These are phyloP conservation scores for Plasmodium billcollinsi DNA, from an alignment of 169 alveolate genomes.

Conservation along the genomic window DNA sequence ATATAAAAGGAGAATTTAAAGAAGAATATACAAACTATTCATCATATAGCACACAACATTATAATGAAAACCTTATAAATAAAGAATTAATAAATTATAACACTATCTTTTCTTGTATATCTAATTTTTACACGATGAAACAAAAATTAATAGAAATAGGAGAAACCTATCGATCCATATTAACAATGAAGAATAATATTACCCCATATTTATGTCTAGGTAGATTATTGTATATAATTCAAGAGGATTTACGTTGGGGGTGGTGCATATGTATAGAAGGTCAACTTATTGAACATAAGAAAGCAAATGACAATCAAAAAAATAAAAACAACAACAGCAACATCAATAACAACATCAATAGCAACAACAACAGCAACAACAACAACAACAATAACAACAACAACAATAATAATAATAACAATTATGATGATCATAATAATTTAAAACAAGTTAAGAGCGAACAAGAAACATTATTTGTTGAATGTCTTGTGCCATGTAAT, in stretches of 20 bases:
- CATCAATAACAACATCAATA: no score
- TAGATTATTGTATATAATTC: slow-evolving; percentile 88
- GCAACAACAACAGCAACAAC: no score
- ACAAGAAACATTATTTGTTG: slow-evolving; percentile 30
- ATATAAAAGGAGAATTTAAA: neutral
- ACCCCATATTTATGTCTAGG: slow-evolving; percentile 91
- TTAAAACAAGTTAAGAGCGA: neutral
- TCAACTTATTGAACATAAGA: slow-evolving; percentile 67
- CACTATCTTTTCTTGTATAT: slow-evolving; percentile 47
- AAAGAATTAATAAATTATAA: slow-evolving; percentile 50
- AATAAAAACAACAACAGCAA: neutral
- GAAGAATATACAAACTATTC: neutral
- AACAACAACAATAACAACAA: neutral
- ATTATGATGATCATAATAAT: neutral
- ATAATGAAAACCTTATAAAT: slow-evolving; percentile 75
- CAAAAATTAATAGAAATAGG: slow-evolving; percentile 51
- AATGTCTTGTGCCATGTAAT: slow-evolving; percentile 52
- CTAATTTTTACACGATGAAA: slow-evolving; percentile 51
- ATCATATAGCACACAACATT: neutral
- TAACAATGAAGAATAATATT: slow-evolving; percentile 82
- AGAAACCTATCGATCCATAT: slow-evolving; percentile 48
- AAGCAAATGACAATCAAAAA: neutral
- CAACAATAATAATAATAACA: neutral
- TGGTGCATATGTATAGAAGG: slow-evolving; percentile 86
- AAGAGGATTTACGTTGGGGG: slow-evolving; percentile 84